Evolutionary conservation across 176 grass and related monocot genomes (phyloP).

Genomic region (Bonia amplexicaulis): DNA sequence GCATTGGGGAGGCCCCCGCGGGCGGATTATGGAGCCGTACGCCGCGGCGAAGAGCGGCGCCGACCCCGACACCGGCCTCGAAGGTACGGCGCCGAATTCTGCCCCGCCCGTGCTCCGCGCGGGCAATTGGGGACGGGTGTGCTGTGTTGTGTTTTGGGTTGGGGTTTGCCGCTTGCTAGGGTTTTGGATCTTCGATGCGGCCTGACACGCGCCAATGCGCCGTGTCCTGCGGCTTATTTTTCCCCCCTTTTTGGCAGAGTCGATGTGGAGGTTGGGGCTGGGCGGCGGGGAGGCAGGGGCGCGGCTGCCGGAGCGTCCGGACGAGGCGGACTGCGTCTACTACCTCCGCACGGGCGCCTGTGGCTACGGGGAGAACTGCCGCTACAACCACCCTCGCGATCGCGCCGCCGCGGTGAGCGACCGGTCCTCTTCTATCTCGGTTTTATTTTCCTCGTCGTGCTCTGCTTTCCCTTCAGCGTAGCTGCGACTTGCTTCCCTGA

Average conservation of each 20-base stretch:
- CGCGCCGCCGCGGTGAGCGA: constrained; percentile 44
- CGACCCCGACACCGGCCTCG: constrained; percentile 40
- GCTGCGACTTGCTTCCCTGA: constrained; percentile 8
- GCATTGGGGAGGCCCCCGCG: not conserved
- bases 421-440: not conserved
- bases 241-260: constrained; percentile 32
- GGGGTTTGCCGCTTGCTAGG: constrained; percentile 2
- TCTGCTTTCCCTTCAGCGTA: constrained; percentile 8
- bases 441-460: not conserved
- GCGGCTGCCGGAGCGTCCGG: constrained; percentile 70
- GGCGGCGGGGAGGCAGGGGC: constrained; percentile 10
- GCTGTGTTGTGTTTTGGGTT: not conserved
- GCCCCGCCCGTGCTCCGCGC: not conserved
- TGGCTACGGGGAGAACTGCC: constrained; percentile 80
- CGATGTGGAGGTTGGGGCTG: constrained; percentile 79
- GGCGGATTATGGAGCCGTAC: constrained; percentile 41
- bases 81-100: constrained; percentile 49
- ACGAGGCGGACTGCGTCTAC: constrained; percentile 73
- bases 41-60: not conserved
- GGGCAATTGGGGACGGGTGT: not conserved
- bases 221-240: not conserved
- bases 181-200: constrained; percentile 38
- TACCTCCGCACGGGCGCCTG: constrained; percentile 87
- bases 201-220: not conserved
- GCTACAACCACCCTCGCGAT: constrained; percentile 92